phyloP scores from a whole-genome alignment of 1,139 yeast species.

The Taphrina communis region DNA sequence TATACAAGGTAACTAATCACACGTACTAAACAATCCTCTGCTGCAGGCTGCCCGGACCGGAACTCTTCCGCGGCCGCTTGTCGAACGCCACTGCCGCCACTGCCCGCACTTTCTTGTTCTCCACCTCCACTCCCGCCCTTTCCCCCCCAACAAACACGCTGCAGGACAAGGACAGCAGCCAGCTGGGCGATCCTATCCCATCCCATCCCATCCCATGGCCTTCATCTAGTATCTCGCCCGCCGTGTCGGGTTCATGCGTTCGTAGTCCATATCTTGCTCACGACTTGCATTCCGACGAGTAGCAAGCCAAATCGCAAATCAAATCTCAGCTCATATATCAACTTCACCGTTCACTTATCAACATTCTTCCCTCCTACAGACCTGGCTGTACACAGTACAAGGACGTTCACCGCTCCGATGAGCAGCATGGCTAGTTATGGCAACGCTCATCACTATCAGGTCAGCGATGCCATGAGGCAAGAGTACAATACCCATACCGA shows the following conservation, averaged over 20 bases:
- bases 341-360: too few relatives aligned
- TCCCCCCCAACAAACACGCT: slow-evolving; percentile 5
- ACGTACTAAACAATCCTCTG: too few relatives aligned
- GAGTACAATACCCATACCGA: slow-evolving; percentile 2
- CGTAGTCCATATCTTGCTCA: too few relatives aligned
- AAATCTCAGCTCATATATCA: too few relatives aligned
- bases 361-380: background rate
- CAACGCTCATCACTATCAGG: slow-evolving; percentile 5
- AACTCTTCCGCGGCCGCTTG: background rate
- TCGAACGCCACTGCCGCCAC: background rate
- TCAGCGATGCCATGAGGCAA: slow-evolving; percentile 8
- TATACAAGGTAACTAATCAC: too few relatives aligned
- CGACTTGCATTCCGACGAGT: too few relatives aligned
- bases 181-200: background rate
- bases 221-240: too few relatives aligned
- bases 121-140: background rate
- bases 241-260: too few relatives aligned
- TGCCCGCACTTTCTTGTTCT: slow-evolving; percentile 12
- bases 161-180: background rate
- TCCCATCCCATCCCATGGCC: background rate
- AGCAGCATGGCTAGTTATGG: slow-evolving; percentile 7
- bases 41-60: too few relatives aligned
- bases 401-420: background rate
- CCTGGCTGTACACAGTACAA: background rate
- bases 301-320: too few relatives aligned